phyloP scores from a whole-genome alignment of 1,284 basidiomycete species.

The Melampsora abietis-canadensis region DNA sequence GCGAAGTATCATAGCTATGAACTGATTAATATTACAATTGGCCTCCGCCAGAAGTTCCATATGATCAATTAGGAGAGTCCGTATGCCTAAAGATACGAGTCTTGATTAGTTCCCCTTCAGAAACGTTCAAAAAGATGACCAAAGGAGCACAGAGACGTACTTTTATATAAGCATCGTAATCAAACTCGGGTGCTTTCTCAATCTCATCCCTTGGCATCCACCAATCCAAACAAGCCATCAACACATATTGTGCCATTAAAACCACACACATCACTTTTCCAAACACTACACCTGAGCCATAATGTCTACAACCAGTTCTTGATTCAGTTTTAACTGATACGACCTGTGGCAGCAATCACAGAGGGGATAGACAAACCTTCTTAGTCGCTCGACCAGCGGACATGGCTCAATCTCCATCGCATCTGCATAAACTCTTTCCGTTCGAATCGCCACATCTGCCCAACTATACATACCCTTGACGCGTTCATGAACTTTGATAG shows the following conservation, averaged over 20 bases:
- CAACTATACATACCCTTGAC: slow-evolving; percentile 83
- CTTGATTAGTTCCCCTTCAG: too few species aligned
- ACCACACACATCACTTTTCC: slow-evolving; percentile 43
- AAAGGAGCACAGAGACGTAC: background rate
- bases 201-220: slow-evolving; percentile 29
- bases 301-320: slow-evolving; percentile 9
- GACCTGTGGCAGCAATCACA: background rate
- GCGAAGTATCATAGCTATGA: background rate
- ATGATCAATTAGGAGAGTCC: background rate
- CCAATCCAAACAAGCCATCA: slow-evolving; percentile 42
- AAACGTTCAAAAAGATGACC: too few species aligned
- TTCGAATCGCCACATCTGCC: slow-evolving; percentile 72
- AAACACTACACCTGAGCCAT: slow-evolving; percentile 35
- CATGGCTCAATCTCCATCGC: slow-evolving; percentile 64
- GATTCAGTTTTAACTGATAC: background rate
- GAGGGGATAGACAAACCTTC: slow-evolving; percentile 58
- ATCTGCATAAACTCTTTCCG: slow-evolving; percentile 74
- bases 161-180: slow-evolving; percentile 31
- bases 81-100: background rate
- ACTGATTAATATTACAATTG: background rate
- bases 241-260: slow-evolving; percentile 35
- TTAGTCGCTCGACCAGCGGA: slow-evolving; percentile 68
- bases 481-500: slow-evolving; percentile 69
- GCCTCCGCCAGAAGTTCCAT: background rate
- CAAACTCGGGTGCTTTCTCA: slow-evolving; percentile 35